Evolutionary conservation across 805 yeast species (phyloP).

Genomic region (Vanderwaltozyma polyspora): DNA sequence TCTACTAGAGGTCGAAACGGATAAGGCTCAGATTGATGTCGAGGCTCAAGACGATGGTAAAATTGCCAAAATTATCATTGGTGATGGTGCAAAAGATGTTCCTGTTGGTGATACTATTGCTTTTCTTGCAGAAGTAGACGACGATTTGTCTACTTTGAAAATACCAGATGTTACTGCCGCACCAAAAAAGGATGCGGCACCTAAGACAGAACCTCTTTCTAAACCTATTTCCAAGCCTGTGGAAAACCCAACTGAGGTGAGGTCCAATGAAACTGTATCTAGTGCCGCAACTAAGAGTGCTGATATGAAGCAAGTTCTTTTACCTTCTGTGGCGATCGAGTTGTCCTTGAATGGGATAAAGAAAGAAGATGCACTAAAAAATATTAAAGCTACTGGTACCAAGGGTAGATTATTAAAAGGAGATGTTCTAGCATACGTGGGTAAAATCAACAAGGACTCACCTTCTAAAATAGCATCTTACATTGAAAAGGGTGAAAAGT

Average conservation of each 20-base stretch:
- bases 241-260: not conserved
- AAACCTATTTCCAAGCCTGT: conserved; percentile 5
- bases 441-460: conserved; percentile 50
- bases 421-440: conserved; percentile 77
- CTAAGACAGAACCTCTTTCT: not conserved
- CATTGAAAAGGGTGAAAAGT: conserved; percentile 43
- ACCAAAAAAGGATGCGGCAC: no score
- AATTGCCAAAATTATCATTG: conserved; percentile 58
- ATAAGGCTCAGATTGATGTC: conserved; percentile 72
- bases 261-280: not conserved
- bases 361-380: conserved; percentile 53
- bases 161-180: conserved; percentile 34
- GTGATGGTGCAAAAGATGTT: conserved; percentile 68
- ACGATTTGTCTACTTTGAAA: conserved; percentile 57
- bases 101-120: conserved; percentile 90
- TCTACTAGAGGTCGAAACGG: conserved; percentile 73
- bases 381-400: conserved; percentile 80
- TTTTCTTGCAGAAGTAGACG: conserved; percentile 75
- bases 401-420: conserved; percentile 82
- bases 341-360: conserved; percentile 54
- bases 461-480: conserved; percentile 43
- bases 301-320: conserved; percentile 51
- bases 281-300: conserved; percentile 32
- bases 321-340: conserved; percentile 70
- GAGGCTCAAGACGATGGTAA: conserved; percentile 90